Evolutionary conservation across 768 basidiomycete species (phyloP).

Genomic region (Tulasnella sp.): DNA sequence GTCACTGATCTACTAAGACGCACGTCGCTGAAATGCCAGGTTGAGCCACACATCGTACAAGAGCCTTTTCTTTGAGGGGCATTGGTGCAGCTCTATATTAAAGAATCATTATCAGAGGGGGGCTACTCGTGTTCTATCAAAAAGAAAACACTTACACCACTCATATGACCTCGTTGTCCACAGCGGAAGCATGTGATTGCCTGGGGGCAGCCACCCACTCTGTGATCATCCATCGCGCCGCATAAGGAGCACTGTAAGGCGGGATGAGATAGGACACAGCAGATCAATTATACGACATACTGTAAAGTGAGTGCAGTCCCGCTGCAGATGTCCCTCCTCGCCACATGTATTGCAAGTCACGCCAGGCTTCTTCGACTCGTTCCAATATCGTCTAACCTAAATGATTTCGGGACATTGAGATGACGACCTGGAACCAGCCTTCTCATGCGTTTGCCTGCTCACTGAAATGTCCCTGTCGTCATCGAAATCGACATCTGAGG

Average conservation of each 20-base stretch:
- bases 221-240: conserved; percentile 7
- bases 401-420: not conserved
- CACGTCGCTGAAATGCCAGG: conserved; percentile 1
- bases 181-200: conserved; percentile 5
- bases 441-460: not conserved
- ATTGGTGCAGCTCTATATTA: not conserved
- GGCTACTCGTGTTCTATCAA: too few species aligned
- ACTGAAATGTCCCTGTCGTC: not conserved
- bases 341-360: conserved; percentile 3
- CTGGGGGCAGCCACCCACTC: not conserved
- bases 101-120: too few species aligned
- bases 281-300: not conserved
- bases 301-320: conserved; percentile 2
- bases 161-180: conserved; percentile 6
- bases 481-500: not conserved
- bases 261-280: not conserved
- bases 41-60: conserved; percentile 1
- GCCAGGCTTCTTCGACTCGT: not conserved
- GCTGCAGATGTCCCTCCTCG: not conserved
- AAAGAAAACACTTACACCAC: conserved; percentile 6
- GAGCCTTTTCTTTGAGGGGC: not conserved
- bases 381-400: conserved; percentile 4
- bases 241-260: conserved; percentile 2
- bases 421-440: not conserved
- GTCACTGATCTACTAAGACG: not conserved